Base-by-base conservation (phyloP, 225 moss, liverwort and hornwort species). In the Neckera pumila region DNA sequence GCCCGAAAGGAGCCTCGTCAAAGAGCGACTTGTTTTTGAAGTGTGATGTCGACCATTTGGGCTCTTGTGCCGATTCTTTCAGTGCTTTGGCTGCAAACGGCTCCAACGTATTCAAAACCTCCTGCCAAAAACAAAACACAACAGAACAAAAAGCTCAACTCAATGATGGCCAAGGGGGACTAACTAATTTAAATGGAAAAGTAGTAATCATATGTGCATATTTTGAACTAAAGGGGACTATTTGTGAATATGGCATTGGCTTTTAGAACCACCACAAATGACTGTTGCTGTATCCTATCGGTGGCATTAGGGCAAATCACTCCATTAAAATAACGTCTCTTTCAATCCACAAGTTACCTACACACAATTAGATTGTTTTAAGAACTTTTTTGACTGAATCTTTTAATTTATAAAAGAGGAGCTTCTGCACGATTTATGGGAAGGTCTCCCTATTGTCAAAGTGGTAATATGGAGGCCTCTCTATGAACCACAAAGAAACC, bases 1-100 rank as follows among this genome's bases (percentile, higher is more conserved):
- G 31, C 34, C 20, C 8, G 31, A 53, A 42, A 11, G 45, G 19
- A 21, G n/a, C 30, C 59, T 88, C 78, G 21, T 88, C 88, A 8
- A 88, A 88, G 59, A 88, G 88, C 31, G 84, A 79, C 69, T 88
- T 88, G 69, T 88, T 88, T 13, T 88, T 84, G 70, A 88, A 88
- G 84, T 88, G 84, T 1, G 84, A 88, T 1, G 33, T 69, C n/a
- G 88, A 88, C 88, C 88, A 84, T 79, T 1, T 77, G 22, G 84
- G 84, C 0, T 88, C 84, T 38, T n/a, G 58, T 21, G 13, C 67
- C 1, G 82, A 67, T 7, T 88, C 88, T n/a, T 53, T 88, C 79
- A 79, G 31, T 17, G 40, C 79, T 84, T 88, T 84, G 12, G 38
- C 88, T 16, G 67, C 88, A 51, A 12, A 60, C 60, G 88, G 88